These are phyloP conservation scores for Fremontodendron californicum DNA, from an alignment of 345 rosid genomes.

Conservation along the genomic window DNA sequence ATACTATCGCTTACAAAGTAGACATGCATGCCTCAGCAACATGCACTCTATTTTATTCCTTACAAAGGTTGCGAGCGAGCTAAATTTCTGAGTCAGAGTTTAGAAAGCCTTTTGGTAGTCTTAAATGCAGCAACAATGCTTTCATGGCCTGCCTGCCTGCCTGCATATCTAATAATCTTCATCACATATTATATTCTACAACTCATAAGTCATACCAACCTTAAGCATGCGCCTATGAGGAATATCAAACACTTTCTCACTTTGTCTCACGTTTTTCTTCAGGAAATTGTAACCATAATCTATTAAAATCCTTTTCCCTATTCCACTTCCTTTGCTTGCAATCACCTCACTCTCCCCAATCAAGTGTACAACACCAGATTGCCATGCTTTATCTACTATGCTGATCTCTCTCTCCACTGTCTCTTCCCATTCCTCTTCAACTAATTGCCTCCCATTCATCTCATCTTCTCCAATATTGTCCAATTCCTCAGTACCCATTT, in stretches of 20 bases:
- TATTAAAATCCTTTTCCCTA: slow-evolving; percentile 35
- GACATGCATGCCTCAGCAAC: too few species aligned
- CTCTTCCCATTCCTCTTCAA: background rate
- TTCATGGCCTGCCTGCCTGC: too few species aligned
- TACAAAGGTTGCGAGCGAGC: too few species aligned
- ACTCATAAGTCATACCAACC: slow-evolving; percentile 54
- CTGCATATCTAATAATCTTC: too few species aligned
- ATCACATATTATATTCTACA: too few species aligned
- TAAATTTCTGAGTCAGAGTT: too few species aligned
- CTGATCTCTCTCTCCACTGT: slow-evolving; percentile 27
- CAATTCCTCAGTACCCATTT: background rate
- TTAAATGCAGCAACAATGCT: too few species aligned
- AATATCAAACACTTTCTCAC: slow-evolving; percentile 35
- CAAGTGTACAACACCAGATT: slow-evolving; percentile 43
- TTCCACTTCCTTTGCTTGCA: slow-evolving; percentile 33
- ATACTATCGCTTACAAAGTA: too few species aligned
- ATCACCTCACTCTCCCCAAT: slow-evolving; percentile 44
- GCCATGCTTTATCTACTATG: slow-evolving; percentile 34
- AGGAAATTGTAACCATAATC: slow-evolving; percentile 45
- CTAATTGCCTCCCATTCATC: background rate
- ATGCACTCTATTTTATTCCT: too few species aligned
- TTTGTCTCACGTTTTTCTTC: slow-evolving; percentile 41
- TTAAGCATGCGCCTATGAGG: slow-evolving; percentile 50
- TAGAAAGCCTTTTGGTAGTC: too few species aligned
- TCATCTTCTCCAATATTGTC: background rate